A percentile compares a stretch with the other conserved stretches of the same genome.
Evolutionary conservation across 495 filamentous ascomycete genomes (phyloP).

Genomic region (Beverwykella pulmonaria): DNA sequence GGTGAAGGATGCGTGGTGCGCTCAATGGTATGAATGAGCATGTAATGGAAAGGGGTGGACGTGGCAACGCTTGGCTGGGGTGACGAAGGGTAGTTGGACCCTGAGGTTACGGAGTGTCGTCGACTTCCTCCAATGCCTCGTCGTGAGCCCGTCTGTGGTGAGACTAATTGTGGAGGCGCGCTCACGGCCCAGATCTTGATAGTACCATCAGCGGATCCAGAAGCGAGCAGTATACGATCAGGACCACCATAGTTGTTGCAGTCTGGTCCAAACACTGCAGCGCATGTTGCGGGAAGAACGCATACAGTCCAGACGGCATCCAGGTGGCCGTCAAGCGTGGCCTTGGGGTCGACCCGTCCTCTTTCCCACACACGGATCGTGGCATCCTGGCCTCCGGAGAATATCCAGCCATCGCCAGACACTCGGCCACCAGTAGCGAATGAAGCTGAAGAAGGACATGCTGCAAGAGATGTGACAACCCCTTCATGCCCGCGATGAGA

Average conservation of each 20-base stretch:
- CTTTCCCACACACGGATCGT: constrained; percentile 94
- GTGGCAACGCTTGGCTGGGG: constrained; percentile 85
- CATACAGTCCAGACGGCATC: constrained; percentile 96
- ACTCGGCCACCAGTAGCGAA: constrained; percentile 86
- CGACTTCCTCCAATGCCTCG: constrained; percentile 74
- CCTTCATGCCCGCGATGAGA: constrained; percentile 92
- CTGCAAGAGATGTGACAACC: constrained; percentile 82
- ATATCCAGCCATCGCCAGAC: constrained; percentile 92
- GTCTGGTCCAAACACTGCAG: constrained; percentile 72
- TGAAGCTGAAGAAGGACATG: constrained; percentile 80
- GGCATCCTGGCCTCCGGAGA: constrained; percentile 93
- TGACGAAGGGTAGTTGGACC: constrained; percentile 83
- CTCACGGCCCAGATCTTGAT: constrained; percentile 94
- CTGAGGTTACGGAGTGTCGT: constrained; percentile 86
- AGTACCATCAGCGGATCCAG: constrained; percentile 86
- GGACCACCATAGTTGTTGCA: constrained; percentile 68
- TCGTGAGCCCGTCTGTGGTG: constrained; percentile 72
- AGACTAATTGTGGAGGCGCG: constrained; percentile 80
- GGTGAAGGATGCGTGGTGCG: constrained; percentile 70
- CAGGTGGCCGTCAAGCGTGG: constrained; percentile 89
- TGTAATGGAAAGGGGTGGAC: constrained; percentile 65
- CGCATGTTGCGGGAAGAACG: constrained; percentile 83
- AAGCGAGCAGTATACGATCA: constrained; percentile 86
- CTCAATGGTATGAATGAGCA: constrained; percentile 79
- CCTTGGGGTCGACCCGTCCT: constrained; percentile 91